A percentile compares a stretch with the other conserved stretches of the same genome.
These are phyloP conservation scores for Sphenostylis stenocarpa DNA, from an alignment of 306 rosid species.

Conservation along the genomic window DNA sequence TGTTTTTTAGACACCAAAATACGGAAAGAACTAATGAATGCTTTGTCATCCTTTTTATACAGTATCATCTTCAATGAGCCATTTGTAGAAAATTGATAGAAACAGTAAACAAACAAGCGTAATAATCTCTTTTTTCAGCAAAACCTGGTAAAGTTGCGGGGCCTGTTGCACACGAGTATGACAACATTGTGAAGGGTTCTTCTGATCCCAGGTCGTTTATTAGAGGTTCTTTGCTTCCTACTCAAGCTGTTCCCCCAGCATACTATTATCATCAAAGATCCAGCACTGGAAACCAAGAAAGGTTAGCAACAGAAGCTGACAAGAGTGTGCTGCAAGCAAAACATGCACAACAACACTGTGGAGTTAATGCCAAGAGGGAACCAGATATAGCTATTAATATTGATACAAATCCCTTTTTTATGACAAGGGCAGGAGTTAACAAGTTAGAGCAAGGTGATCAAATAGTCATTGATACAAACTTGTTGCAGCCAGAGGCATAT, in stretches of 20 bases:
- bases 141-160: constrained; percentile 88
- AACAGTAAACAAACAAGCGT: too few relatives aligned
- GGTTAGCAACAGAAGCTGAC: constrained; percentile 49
- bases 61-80: background rate
- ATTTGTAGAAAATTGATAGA: too few relatives aligned
- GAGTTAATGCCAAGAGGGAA: constrained; percentile 61
- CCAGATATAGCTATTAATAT: constrained; percentile 76
- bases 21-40: background rate
- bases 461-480: constrained; percentile 59
- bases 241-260: constrained; percentile 63
- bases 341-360: constrained; percentile 63
- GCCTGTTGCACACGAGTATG: constrained; percentile 74
- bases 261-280: constrained; percentile 74
- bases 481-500: constrained; percentile 67
- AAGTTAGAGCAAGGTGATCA: constrained; percentile 61
- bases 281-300: constrained; percentile 52
- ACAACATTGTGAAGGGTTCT: constrained; percentile 58
- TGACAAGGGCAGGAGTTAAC: constrained; percentile 80
- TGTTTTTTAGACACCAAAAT: background rate
- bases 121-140: constrained; percentile 46
- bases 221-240: constrained; percentile 63
- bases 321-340: constrained; percentile 54
- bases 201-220: constrained; percentile 71
- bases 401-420: constrained; percentile 80
- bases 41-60: background rate